A percentile compares a stretch with the other conserved stretches of the same genome.
Evolutionary conservation across 2,329 filamentous ascomycete species (phyloP).

Genomic region (Trichoderma semiorbis): DNA sequence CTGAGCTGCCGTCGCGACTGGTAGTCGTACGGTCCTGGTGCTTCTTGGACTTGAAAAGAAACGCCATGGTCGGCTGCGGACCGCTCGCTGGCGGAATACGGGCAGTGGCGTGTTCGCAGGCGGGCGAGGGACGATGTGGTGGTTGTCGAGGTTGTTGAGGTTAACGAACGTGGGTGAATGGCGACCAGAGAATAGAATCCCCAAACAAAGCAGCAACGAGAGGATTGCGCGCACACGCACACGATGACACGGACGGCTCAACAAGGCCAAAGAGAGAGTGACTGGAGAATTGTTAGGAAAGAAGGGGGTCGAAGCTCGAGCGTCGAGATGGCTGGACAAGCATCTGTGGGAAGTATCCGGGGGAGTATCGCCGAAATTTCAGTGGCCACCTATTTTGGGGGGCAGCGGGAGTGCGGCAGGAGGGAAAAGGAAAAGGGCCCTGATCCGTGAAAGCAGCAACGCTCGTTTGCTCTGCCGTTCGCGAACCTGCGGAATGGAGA

Average conservation of each 20-base stretch:
- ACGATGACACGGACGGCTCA: slow-evolving; percentile 19
- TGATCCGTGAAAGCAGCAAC: neutral
- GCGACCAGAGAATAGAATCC: neutral
- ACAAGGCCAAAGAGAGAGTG: slow-evolving; percentile 24
- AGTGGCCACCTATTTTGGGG: slow-evolving; percentile 39
- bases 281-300: slow-evolving; percentile 26
- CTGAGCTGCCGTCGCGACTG: slow-evolving; percentile 51
- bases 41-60: slow-evolving; percentile 81
- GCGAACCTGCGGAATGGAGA: slow-evolving; percentile 9
- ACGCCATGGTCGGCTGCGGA: slow-evolving; percentile 61
- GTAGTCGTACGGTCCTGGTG: slow-evolving; percentile 60
- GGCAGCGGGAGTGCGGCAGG: slow-evolving; percentile 7
- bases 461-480: slow-evolving; percentile 1
- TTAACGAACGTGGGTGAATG: slow-evolving; percentile 7
- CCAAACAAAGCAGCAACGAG: slow-evolving; percentile 15
- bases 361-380: slow-evolving; percentile 29
- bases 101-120: slow-evolving; percentile 23
- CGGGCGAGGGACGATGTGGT: neutral
- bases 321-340: slow-evolving; percentile 44
- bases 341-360: slow-evolving; percentile 36
- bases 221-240: slow-evolving; percentile 13
- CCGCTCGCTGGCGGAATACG: slow-evolving; percentile 35
- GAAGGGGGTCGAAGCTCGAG: slow-evolving; percentile 34
- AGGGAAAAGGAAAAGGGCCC: neutral
- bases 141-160: neutral